Evolutionary conservation across 1,284 basidiomycete genomes (phyloP), one percentile per base, ranked within the genome.

Genomic region (Cutaneotrichosporon sp.): DNA sequence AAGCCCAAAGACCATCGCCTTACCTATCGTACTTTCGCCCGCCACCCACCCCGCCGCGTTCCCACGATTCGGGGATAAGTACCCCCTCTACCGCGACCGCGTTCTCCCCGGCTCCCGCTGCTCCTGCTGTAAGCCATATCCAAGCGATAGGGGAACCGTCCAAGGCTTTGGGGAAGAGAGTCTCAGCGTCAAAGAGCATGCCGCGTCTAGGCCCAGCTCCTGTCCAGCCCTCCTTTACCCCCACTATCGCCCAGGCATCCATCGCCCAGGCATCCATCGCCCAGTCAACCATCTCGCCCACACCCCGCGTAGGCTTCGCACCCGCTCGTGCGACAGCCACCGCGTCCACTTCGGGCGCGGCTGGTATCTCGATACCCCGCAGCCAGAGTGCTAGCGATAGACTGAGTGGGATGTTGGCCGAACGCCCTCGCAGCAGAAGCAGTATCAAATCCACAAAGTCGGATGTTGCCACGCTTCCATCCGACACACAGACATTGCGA

Each of bases 391-490:
- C 51, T 13, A 52, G 31, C 30, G 51, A 30, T 18, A 30, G 51
- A n/a, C 51, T 52, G 14, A 52, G 51, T 18, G 51, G 31, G 30
- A 52, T 52, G 51, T 18, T 52, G 13, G 51, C 51, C 30, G 14
- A 52, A 30, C 30, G 30, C 13, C 51, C 51, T 30, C 51, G 31
- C 1, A 52, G 42, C 18, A 46, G 42, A n/a, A n/a, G 18, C 18
- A 46, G 42, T 16, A 10, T 40, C 38, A 40, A 40, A 16, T 36
- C 36, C 9, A 16, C 38, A 16, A 46, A 46, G 42, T 8, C 42
- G 14, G 18, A 16, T 18, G 51, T 32, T 52, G 7, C 31, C 49
- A 51, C 49, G 49, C 49, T 22, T 8, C 11, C 22, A 9, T 51
- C 38, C 38, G 13, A 11, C 38, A 2, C 38, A 40, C 38, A 40